Conservation (phyloP, 164 flowering plant species). For the Akebia trifoliata region DNA sequence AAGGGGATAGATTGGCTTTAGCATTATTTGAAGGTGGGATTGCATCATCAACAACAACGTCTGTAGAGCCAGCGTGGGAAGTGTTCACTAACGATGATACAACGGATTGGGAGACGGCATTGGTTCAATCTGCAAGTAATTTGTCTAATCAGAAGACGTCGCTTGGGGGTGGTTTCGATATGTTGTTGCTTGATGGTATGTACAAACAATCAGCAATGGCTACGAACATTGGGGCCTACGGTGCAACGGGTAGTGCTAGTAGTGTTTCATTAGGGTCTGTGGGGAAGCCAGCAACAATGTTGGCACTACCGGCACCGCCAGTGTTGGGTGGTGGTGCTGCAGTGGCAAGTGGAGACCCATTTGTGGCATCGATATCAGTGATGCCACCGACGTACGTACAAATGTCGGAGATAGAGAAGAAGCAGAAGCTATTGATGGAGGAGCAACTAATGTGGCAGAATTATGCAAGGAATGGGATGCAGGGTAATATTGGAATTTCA, state of each 20-base stretch:
- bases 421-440: constrained; percentile 56
- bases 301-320: constrained; percentile 65
- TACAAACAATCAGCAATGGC: constrained; percentile 35
- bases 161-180: constrained; percentile 41
- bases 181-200: constrained; percentile 45
- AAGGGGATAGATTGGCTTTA: constrained; percentile 52
- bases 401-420: constrained; percentile 86
- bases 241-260: constrained; percentile 50
- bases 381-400: constrained; percentile 81
- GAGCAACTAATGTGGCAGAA: constrained; percentile 91
- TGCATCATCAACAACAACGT: constrained; percentile 8
- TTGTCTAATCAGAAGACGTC: constrained; percentile 28
- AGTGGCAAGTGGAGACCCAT: constrained; percentile 41
- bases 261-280: constrained; percentile 58
- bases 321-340: neutral
- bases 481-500: constrained; percentile 46
- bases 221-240: constrained; percentile 5
- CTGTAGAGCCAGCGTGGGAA: constrained; percentile 45
- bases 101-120: constrained; percentile 70
- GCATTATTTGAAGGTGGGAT: constrained; percentile 62
- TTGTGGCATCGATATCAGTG: constrained; percentile 59
- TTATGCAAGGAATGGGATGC: constrained; percentile 67
- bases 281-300: constrained; percentile 3
- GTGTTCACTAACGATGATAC: constrained; percentile 38
- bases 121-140: constrained; percentile 39